These are phyloP conservation scores for Fusarium chlamydosporum DNA, from an alignment of 2,329 filamentous ascomycete genomes.

Conservation along the genomic window DNA sequence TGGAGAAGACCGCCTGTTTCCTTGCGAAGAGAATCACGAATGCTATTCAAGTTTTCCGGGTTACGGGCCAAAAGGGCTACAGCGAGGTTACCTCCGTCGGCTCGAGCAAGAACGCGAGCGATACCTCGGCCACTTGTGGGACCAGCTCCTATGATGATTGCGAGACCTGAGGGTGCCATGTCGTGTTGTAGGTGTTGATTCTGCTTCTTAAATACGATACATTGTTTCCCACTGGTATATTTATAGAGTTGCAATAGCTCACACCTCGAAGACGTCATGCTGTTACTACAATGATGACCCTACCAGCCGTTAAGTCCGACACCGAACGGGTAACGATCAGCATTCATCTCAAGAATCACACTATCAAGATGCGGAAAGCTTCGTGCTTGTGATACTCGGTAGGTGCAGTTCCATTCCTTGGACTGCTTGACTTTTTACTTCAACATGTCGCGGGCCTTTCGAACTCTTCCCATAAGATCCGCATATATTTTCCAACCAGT, in stretches of 20 bases:
- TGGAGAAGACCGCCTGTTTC: constrained; percentile 57
- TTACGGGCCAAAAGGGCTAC: constrained; percentile 43
- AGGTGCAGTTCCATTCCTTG: too few species aligned
- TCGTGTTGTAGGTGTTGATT: not conserved
- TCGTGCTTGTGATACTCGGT: too few species aligned
- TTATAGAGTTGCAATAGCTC: not conserved
- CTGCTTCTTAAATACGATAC: not conserved
- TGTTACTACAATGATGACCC: constrained; percentile 10
- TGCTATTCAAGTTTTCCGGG: constrained; percentile 48
- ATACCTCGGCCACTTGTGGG: constrained; percentile 68
- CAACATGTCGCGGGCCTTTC: too few species aligned
- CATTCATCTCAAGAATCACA: not conserved
- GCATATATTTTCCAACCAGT: too few species aligned
- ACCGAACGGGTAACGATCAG: constrained; percentile 4
- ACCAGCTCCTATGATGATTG: constrained; percentile 66
- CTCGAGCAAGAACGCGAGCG: constrained; percentile 57
- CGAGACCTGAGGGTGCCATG: constrained; percentile 64
- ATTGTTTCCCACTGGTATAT: rapidly evolving
- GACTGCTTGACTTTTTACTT: too few species aligned
- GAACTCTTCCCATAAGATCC: too few species aligned
- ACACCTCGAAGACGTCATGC: constrained; percentile 19
- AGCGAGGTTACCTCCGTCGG: constrained; percentile 33
- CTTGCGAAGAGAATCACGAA: constrained; percentile 58
- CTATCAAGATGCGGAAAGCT: too few species aligned
- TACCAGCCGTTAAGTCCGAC: constrained; percentile 9